Evolutionary conservation across 331 rosid genomes (phyloP), one percentile per base, ranked within the genome.

Genomic region (Stylosanthes scabra): DNA sequence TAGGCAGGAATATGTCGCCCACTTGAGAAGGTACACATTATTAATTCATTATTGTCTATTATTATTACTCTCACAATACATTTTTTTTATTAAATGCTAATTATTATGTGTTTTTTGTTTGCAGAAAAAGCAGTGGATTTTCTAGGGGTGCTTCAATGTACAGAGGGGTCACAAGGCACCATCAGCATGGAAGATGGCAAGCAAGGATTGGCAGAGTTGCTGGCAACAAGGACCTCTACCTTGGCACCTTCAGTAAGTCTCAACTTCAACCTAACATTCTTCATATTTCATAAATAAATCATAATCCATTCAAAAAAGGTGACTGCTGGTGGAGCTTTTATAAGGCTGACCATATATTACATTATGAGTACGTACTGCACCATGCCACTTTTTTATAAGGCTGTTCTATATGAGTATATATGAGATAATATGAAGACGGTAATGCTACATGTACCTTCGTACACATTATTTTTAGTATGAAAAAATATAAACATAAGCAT

Each of bases 101-200:
- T 63, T 3, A 45, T 73, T 73, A 72, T 66, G 1, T 37, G 55
- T 77, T 86, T 77, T 86, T 66, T 1, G 29, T 59, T 77, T 86
- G 71, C 97, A 95, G 99, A 73, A 95, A 95, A 83, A 95, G 99
- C 80, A 95, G 99, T 59, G 99, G 99, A 4, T 95, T 95, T 83
- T 95, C 99, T 0, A 82, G 99, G 73, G 99, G 99, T 13, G 99
- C 99, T 59, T 95, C 99, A 7, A 88, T 92, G 66, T 95, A 88
- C 76, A 81, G 99, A 84, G 99, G 99, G 55, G 99, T 95, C 6
- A 92, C 99, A 37, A 92, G 99, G 99, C 99, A 95, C 78, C 99
- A 95, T 55, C 99, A 95, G 54, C 99, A 95, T 71, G 99, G 99
- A 14, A 86, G 99, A 83, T 95, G 99, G 99, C 99, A 95, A 75